Conservation (phyloP, 2,329 filamentous ascomycete species). For the Aureobasidium sp. region DNA sequence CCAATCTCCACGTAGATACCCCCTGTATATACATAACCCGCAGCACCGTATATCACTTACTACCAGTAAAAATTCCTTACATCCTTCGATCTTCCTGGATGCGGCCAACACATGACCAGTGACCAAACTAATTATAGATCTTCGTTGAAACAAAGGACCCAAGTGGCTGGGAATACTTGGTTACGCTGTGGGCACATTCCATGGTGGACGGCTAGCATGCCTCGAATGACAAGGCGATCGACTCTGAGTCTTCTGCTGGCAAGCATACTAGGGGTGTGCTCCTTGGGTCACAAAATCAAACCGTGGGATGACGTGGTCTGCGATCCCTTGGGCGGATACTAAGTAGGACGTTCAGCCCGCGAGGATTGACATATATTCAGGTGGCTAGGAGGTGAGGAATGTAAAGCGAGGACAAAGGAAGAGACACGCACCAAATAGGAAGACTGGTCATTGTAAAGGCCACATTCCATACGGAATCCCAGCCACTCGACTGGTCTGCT, state of each 20-base stretch:
- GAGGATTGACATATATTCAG: not conserved
- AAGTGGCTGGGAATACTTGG: not conserved
- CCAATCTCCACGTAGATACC: not conserved
- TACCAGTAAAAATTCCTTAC: not conserved
- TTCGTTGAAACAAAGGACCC: not conserved
- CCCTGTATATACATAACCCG: not conserved
- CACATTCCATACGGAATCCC: constrained; percentile 12
- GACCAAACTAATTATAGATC: not conserved
- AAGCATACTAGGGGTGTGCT: not conserved
- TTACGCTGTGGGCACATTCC: not conserved
- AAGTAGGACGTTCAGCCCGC: not conserved
- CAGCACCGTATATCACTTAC: not conserved
- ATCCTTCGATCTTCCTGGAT: not conserved
- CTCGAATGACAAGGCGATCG: not conserved
- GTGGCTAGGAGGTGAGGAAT: not conserved
- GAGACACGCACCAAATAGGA: not conserved
- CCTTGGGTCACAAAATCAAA: too few species aligned
- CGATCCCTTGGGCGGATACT: not conserved
- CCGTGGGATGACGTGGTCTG: not conserved
- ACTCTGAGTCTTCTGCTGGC: too few species aligned
- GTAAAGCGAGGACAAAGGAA: not conserved
- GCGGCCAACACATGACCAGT: not conserved
- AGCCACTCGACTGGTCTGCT: constrained; percentile 6
- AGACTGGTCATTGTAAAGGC: constrained; percentile 4
- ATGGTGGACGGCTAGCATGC: not conserved